Percentiles rank a stretch among this genome's conserved stretches.
These are phyloP conservation scores for Neurospora sp. DNA, from an alignment of 495 filamentous ascomycete species.

Conservation along the genomic window DNA sequence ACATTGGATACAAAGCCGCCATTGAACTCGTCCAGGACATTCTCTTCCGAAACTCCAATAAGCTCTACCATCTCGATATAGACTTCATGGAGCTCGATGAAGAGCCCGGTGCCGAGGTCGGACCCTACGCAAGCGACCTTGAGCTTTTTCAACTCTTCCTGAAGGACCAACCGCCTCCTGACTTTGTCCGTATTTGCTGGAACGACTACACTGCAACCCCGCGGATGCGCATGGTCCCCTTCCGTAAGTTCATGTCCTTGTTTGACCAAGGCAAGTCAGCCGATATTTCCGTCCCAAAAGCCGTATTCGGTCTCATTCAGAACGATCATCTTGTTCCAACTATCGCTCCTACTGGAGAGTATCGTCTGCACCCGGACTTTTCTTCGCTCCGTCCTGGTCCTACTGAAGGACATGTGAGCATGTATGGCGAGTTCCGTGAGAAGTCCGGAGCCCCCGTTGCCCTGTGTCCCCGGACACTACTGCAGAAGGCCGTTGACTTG, in stretches of 20 bases:
- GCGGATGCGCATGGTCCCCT: constrained; percentile 60
- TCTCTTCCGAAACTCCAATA: constrained; percentile 62
- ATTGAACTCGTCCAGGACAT: constrained; percentile 47
- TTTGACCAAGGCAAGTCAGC: constrained; percentile 39
- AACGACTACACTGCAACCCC: constrained; percentile 64
- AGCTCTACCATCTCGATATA: constrained; percentile 49
- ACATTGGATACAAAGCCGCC: constrained; percentile 47
- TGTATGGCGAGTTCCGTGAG: constrained; percentile 52
- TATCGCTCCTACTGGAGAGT: constrained; percentile 44
- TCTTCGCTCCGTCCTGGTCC: constrained; percentile 46
- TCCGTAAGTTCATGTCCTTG: constrained; percentile 51
- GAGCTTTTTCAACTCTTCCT: constrained; percentile 49
- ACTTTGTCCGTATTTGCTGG: constrained; percentile 68
- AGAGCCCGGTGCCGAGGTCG: constrained; percentile 2
- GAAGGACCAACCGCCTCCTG: constrained; percentile 55
- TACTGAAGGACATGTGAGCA: constrained; percentile 43
- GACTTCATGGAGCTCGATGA: constrained; percentile 25
- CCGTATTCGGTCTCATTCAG: constrained; percentile 48
- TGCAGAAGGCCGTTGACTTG: constrained; percentile 41
- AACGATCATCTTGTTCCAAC: constrained; percentile 37
- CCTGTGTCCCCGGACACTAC: constrained; percentile 49
- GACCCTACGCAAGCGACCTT: constrained; percentile 12
- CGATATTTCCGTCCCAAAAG: constrained; percentile 45
- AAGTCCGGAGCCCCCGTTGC: constrained; percentile 28
- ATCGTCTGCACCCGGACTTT: constrained; percentile 51